Percentiles rank a stretch among this genome's conserved stretches.
phyloP scores from a whole-genome alignment of 345 rosid genomes.

The Populus davidiana region DNA sequence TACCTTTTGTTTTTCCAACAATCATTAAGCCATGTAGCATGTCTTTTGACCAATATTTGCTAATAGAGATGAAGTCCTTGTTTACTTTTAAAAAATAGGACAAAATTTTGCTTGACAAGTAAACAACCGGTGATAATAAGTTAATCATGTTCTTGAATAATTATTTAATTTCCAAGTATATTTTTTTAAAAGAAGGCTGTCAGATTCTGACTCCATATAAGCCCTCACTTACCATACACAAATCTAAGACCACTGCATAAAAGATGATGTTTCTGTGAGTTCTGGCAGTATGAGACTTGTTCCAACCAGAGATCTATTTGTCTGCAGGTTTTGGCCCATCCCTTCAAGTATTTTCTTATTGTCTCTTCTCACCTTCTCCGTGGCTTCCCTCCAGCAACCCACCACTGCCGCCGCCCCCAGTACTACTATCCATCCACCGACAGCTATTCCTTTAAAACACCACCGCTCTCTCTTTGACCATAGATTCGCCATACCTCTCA shows the following conservation, averaged over 20 bases:
- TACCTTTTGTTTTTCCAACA: not conserved
- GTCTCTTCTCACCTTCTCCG: slow-evolving; percentile 25
- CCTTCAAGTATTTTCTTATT: slow-evolving; percentile 7
- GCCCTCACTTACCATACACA: not conserved
- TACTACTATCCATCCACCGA: slow-evolving; percentile 19
- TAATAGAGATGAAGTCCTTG: not conserved
- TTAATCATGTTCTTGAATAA: not conserved
- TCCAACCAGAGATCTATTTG: slow-evolving; percentile 14
- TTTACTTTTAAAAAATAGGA: not conserved
- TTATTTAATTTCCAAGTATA: not conserved
- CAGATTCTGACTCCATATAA: slow-evolving; percentile 3
- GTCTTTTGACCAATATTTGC: not conserved
- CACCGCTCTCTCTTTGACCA: not conserved
- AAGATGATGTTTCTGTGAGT: slow-evolving; percentile 3
- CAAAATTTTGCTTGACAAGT: not conserved
- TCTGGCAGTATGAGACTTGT: not conserved
- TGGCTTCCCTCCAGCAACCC: slow-evolving; percentile 19
- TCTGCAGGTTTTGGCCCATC: slow-evolving; percentile 25
- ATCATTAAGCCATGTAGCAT: no score
- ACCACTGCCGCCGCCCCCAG: slow-evolving; percentile 1
- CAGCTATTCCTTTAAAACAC: slow-evolving; percentile 21
- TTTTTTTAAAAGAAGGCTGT: not conserved
- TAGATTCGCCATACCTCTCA: not conserved
- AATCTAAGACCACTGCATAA: not conserved
- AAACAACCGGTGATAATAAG: not conserved